Conservation (phyloP, 176 grass and related monocot genomes). For the maize (Zea mays) region Zm-B73-REFERENCE-NAM-5.0 NC_050099.1:147388001-147388500, state of each 20-base stretch:
- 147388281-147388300: conserved; percentile 16
- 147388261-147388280: neutral
- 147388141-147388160: conserved; percentile 71
- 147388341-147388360: neutral
- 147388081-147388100: conserved; percentile 84
- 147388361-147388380: neutral
- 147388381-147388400: neutral
- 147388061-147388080: conserved; percentile 24
- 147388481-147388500: neutral
- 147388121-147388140: conserved; percentile 95
- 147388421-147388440: neutral
- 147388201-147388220: conserved; percentile 39
- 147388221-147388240: neutral
- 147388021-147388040: neutral
- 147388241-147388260: conserved; percentile 30
- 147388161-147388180: conserved; percentile 98
- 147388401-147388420: neutral
- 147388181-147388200: conserved; percentile 87
- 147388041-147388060: neutral
- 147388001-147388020: no score
- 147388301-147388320: neutral
- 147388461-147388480: neutral
- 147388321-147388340: neutral
- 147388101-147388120: conserved; percentile 85
- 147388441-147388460: neutral